Evolutionary conservation across 306 rosid species (phyloP), one percentile per base, ranked within the genome.

Genomic region (Castanospermum australe): DNA sequence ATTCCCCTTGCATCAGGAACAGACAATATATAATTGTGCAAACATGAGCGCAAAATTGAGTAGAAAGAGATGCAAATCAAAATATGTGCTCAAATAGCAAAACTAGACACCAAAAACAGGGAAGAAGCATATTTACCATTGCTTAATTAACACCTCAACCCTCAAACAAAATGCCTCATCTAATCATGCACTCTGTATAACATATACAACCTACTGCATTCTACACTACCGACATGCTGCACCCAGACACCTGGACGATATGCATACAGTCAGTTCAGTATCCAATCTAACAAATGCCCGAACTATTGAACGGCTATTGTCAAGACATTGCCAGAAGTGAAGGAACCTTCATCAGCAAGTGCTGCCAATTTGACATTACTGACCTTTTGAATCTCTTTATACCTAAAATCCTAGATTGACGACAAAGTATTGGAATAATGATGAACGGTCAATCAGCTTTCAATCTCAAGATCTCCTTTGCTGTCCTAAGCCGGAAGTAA

Each of bases 401-500:
- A 39, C 63, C 56, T 71, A 66, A 75, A 79, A 51, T 63, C 35
- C 44, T 10, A 50, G 35, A 4, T 22, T 32, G 6, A 18, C 0
- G 22, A 22, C 54, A 11, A 30, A 20, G 71, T 55, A 63, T 38
- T 63, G 6, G 8, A 48, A 67, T 79, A 30, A 55, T 33, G 45
- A 25, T 61, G 48, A 36, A 28, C 39, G 50, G n/a, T 76, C 72
- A 30, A 67, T 96, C 92, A 2, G 99, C 99, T 90, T 82, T 87
- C 87, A 91, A 69, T 84, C 78, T 89, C 77, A 93, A 85, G 62
- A 96, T 79, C 79, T 96, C 99, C 88, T 90, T 96, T 0, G 93
- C 98, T 35, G 96, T 93, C 68, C 99, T 81, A 42, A n/a, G 88
- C 74, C 97, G 92, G 72, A 96, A 93, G 87, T 96, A 93, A 64